phyloP scores from a whole-genome alignment of 192 early-diverging fungal genomes.

The Coemansia asiatica region DNA sequence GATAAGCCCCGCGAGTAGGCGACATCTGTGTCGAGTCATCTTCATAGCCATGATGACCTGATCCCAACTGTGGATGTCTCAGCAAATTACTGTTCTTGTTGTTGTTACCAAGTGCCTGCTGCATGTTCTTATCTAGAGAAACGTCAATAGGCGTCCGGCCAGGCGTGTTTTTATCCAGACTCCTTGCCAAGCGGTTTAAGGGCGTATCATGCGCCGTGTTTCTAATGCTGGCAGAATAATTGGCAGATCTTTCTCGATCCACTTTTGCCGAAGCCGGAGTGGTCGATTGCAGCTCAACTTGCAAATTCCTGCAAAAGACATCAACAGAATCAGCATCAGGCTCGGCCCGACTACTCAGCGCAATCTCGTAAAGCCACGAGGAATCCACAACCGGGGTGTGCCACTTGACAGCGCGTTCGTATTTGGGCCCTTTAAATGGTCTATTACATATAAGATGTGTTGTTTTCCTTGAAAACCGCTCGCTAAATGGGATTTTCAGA shows the following conservation, averaged over 20 bases:
- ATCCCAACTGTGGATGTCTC: no score
- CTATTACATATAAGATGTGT: conserved; percentile 70
- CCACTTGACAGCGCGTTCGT: conserved; percentile 72
- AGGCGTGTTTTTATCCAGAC: conserved; percentile 16
- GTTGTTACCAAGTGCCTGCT: conserved; percentile 38
- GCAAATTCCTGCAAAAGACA: not conserved
- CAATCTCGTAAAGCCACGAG: conserved; percentile 54
- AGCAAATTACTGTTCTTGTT: not conserved
- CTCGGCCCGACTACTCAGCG: not conserved
- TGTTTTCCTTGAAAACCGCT: conserved; percentile 59
- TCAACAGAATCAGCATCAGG: not conserved
- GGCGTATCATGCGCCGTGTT: not conserved
- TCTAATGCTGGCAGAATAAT: no score
- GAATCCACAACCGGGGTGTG: conserved; percentile 66
- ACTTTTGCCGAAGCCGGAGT: conserved; percentile 14
- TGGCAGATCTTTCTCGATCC: no score
- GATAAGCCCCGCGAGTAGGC: conserved; percentile 7
- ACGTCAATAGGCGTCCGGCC: conserved; percentile 45
- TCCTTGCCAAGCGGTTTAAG: not conserved
- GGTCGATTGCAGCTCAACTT: not conserved
- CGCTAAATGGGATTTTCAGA: conserved; percentile 55
- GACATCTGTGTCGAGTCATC: conserved; percentile 44
- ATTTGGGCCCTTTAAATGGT: conserved; percentile 66
- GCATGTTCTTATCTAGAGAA: conserved; percentile 41
- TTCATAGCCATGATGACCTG: not conserved